Percentiles rank a stretch among this genome's conserved stretches.
Conservation (phyloP, 2,329 filamentous ascomycete species). For the Endocalyx cinctus region DNA sequence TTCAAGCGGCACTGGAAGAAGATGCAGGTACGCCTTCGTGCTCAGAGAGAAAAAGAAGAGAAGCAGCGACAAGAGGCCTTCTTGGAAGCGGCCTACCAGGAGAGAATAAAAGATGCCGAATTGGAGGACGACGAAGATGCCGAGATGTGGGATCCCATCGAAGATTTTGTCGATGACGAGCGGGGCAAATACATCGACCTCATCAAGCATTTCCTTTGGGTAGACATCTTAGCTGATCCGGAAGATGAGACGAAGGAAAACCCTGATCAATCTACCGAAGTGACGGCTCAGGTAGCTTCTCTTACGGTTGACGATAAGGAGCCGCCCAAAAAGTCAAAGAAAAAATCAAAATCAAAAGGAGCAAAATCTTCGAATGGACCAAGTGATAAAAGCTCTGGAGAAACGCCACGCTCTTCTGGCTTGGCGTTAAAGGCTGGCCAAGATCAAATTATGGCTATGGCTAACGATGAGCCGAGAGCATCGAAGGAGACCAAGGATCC, state of each 20-base stretch:
- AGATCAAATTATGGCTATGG: slow-evolving; percentile 13
- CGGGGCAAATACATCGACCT: slow-evolving; percentile 38
- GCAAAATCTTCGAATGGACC: slow-evolving; percentile 5
- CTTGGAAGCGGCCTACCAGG: slow-evolving; percentile 36
- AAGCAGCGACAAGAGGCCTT: slow-evolving; percentile 38
- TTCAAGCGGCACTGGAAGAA: slow-evolving; percentile 44
- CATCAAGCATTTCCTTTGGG: slow-evolving; percentile 41
- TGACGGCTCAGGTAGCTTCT: no score
- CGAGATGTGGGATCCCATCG: slow-evolving; percentile 43
- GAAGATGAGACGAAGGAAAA: no score
- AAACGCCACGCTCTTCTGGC: no score
- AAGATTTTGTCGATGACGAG: slow-evolving; percentile 41
- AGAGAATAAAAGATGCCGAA: slow-evolving; percentile 29
- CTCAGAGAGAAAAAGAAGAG: slow-evolving; percentile 36
- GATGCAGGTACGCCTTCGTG: slow-evolving; percentile 32
- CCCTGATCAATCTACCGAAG: no score
- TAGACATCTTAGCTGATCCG: slow-evolving; percentile 20
- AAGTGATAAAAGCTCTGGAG: slow-evolving; percentile 3
- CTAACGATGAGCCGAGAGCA: slow-evolving; percentile 3
- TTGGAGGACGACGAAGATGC: slow-evolving; percentile 28
- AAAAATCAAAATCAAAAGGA: slow-evolving; percentile 20
- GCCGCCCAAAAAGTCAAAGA: slow-evolving; percentile 31
- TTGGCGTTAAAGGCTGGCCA: no score
- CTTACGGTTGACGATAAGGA: no score
- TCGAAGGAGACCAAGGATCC: slow-evolving; percentile 6